Conservation (phyloP, 176 grass and related monocot species). For the Oryza brachyantha region DNA sequence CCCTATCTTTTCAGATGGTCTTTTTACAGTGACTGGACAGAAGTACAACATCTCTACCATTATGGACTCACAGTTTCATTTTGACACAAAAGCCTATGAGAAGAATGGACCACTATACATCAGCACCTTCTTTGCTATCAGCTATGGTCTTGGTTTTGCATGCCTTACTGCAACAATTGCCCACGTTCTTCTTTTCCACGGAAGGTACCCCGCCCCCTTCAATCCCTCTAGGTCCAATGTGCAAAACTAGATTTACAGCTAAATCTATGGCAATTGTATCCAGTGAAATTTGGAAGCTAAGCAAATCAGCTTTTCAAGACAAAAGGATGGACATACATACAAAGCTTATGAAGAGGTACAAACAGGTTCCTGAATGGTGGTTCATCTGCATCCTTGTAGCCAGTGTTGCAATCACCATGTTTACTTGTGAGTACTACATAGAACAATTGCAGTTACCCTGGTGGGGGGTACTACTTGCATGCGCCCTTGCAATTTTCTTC, state of each 20-base stretch:
- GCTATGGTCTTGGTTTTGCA: conserved; percentile 79
- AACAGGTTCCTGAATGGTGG: conserved; percentile 86
- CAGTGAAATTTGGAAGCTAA: conserved; percentile 89
- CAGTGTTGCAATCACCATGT: conserved; percentile 65
- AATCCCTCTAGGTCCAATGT: neutral
- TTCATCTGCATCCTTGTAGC: conserved; percentile 73
- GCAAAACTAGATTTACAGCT: conserved; percentile 3
- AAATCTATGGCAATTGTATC: neutral
- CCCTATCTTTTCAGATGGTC: conserved; percentile 78
- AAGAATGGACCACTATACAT: conserved; percentile 69
- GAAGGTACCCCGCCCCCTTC: conserved; percentile 47
- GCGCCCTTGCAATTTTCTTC: conserved; percentile 75
- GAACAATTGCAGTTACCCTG: conserved; percentile 94
- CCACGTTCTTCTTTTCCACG: conserved; percentile 90
- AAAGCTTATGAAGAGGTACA: conserved; percentile 81
- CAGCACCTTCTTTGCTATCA: conserved; percentile 79
- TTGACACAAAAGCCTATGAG: conserved; percentile 64
- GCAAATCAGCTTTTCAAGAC: conserved; percentile 77
- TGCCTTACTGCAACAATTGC: conserved; percentile 71
- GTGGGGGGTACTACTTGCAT: conserved; percentile 94
- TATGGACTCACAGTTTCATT: conserved; percentile 71
- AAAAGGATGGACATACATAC: conserved; percentile 85
- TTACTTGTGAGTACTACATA: conserved; percentile 90
- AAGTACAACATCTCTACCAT: conserved; percentile 80
- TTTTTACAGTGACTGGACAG: conserved; percentile 64